Conservation (phyloP, 1,284 basidiomycete species). For the Boletus semigastroideus region DNA sequence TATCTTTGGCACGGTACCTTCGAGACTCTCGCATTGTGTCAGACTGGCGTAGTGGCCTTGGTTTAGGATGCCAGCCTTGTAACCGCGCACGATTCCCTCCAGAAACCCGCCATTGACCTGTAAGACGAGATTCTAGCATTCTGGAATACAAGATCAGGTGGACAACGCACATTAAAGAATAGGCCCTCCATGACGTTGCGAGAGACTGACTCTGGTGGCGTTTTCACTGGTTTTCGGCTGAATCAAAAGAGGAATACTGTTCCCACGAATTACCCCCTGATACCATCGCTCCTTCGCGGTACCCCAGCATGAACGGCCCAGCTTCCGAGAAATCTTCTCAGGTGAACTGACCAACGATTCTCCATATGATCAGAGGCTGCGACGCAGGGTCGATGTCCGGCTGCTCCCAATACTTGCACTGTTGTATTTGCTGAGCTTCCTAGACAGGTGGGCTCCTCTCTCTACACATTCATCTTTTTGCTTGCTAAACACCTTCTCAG, state of each 20-base stretch:
- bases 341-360: conserved; percentile 22
- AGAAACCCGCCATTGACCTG: conserved; percentile 84
- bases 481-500: conserved; percentile 10
- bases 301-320: conserved; percentile 11
- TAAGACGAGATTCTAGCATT: neutral
- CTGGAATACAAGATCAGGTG: neutral
- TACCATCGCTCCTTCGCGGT: too few relatives aligned
- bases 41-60: conserved; percentile 91
- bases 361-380: conserved; percentile 39
- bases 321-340: conserved; percentile 13
- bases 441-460: conserved; percentile 51
- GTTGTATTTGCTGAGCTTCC: conserved; percentile 66
- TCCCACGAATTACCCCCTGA: conserved; percentile 16
- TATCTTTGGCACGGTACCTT: conserved; percentile 51
- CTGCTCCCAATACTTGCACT: conserved; percentile 57
- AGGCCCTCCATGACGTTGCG: conserved; percentile 26
- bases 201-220: conserved; percentile 1
- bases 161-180: conserved; percentile 30
- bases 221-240: neutral
- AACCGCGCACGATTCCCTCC: conserved; percentile 93
- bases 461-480: too few relatives aligned
- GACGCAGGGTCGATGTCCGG: conserved; percentile 45
- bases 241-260: conserved; percentile 18
- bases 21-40: conserved; percentile 96
- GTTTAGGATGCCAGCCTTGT: conserved; percentile 90